Evolutionary conservation across 306 rosid genomes (phyloP), one percentile per base, ranked within the genome.

Genomic region (Prunus dulcis): DNA sequence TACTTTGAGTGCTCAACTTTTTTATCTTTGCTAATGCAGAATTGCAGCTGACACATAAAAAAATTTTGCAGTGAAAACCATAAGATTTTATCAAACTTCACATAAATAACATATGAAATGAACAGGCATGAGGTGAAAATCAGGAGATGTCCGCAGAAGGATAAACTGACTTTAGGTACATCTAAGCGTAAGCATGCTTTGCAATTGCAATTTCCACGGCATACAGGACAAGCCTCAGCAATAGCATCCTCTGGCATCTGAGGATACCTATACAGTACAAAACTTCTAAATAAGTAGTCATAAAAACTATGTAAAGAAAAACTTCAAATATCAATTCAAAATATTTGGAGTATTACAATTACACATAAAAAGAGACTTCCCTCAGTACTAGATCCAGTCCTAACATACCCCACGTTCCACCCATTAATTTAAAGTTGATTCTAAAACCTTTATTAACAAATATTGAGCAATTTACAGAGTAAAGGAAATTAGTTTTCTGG

Each of bases 121-220:
- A 45, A 2, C 56, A 70, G 38, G 18, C 19, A 11, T 69, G 61
- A 12, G 34, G 12, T 55, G 18, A 69, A 30, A 1, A 60, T 53
- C 22, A 63, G 32, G 15, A 56, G 9, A 58, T 38, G 64, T 6
- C 25, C 34, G 43, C 25, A 61, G 30, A 71, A 41, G 51, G 55
- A 22, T 47, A 73, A 75, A 52, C 88, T 79, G 18, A 90, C 98
- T 0, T 84, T 46, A 19, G 78, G 79, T 15, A 4, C 75, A 64
- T 51, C 53, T 41, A 87, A 81, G 10, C 88, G 80, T 86, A 94
- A 73, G 78, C 98, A 94, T 25, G 84, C 78, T 85, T 88, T 90
- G 83, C 97, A 94, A 70, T 91, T 94, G 88, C 98, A 94, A 83
- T 87, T 91, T 64, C 82, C 87, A 58, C 86, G 12, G 80, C 98